Percentiles rank a stretch among this genome's conserved stretches.
phyloP scores from a whole-genome alignment of 805 yeast genomes.

The Tetrapisispora arboricola region DNA sequence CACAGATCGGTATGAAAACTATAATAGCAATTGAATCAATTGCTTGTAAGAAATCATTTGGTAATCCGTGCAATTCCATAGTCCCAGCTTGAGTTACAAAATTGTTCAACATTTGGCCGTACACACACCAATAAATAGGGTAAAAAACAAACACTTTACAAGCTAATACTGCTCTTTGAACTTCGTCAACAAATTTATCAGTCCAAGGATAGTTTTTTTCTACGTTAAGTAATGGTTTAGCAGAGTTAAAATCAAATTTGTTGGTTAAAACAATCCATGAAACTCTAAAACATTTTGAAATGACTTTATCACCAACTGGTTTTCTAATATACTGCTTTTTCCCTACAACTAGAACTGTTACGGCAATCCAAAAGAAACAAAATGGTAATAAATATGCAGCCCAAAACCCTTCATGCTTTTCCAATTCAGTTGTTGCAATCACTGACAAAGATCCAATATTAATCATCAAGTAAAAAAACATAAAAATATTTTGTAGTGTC shows the following conservation, averaged over 20 bases:
- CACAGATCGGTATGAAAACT: conserved; percentile 63
- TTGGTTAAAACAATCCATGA: conserved; percentile 36
- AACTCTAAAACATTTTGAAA: conserved; percentile 43
- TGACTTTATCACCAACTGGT: conserved; percentile 52
- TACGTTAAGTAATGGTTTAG: conserved; percentile 47
- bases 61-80: conserved; percentile 67
- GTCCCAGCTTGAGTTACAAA: conserved; percentile 66
- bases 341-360: conserved; percentile 43
- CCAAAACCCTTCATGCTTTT: conserved; percentile 55
- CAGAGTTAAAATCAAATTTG: conserved; percentile 40
- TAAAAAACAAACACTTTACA: conserved; percentile 64
- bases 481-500: conserved; percentile 63
- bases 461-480: conserved; percentile 67
- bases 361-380: conserved; percentile 53
- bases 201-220: conserved; percentile 45
- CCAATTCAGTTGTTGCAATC: conserved; percentile 68
- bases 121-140: conserved; percentile 67
- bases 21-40: conserved; percentile 68
- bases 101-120: conserved; percentile 63
- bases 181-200: conserved; percentile 66
- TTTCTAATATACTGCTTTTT: conserved; percentile 44
- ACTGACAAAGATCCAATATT: conserved; percentile 71
- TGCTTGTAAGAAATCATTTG: conserved; percentile 70
- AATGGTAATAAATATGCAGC: conserved; percentile 67
- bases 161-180: conserved; percentile 51